Evolutionary conservation across 2,329 filamentous ascomycete genomes (phyloP).

Genomic region (Fragosphaeria purpurea): DNA sequence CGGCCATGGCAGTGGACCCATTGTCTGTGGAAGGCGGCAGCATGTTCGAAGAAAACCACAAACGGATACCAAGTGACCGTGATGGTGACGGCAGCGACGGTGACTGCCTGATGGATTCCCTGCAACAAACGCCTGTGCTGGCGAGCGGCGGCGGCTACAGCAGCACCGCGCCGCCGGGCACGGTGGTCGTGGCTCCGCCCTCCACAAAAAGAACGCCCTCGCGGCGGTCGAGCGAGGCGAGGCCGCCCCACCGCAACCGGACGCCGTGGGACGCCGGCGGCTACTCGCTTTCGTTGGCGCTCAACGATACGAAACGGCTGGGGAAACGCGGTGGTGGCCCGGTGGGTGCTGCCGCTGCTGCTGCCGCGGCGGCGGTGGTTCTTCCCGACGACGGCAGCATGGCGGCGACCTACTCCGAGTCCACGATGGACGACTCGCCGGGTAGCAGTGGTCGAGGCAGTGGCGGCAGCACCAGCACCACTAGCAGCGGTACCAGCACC

Average conservation of each 20-base stretch:
- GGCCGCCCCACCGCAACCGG: slow-evolving; percentile 24
- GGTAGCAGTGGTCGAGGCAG: too few relatives aligned
- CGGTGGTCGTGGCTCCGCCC: slow-evolving; percentile 22
- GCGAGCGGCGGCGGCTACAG: slow-evolving; percentile 14
- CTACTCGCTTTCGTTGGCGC: slow-evolving; percentile 34
- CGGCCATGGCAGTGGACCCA: not conserved
- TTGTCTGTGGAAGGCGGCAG: not conserved
- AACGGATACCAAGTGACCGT: slow-evolving; percentile 25
- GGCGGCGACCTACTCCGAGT: too few relatives aligned
- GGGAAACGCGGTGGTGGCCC: too few relatives aligned
- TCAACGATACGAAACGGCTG: slow-evolving; percentile 25
- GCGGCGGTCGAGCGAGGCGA: slow-evolving; percentile 19
- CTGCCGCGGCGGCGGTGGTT: too few relatives aligned
- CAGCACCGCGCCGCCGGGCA: slow-evolving; percentile 16
- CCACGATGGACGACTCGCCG: too few relatives aligned
- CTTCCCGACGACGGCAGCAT: too few relatives aligned
- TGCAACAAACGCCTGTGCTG: slow-evolving; percentile 3
- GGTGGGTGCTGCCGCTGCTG: too few relatives aligned
- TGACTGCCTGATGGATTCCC: slow-evolving; percentile 14
- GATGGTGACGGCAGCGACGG: slow-evolving; percentile 28
- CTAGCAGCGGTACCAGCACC: not conserved
- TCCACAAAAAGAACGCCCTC: slow-evolving; percentile 18
- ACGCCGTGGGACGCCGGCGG: slow-evolving; percentile 43
- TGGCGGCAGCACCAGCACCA: not conserved
- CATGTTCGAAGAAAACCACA: slow-evolving; percentile 18